Base-by-base conservation (phyloP, 2,329 filamentous ascomycete species). In the Rasamsonia emersonii region DNA sequence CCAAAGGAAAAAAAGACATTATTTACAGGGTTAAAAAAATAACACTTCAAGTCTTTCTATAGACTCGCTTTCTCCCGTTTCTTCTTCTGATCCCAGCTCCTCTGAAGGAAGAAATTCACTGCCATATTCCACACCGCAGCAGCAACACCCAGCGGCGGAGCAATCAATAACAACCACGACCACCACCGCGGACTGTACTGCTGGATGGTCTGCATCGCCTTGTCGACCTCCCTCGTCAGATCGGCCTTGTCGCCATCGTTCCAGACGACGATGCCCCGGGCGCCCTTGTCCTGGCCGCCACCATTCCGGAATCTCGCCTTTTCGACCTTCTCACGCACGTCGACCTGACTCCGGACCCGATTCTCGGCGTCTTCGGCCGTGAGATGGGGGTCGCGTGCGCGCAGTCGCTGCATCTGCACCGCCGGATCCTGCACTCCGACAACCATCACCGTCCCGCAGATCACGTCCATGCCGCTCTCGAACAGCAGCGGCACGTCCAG, bases 401-500 rank as follows among this genome's bases (percentile, higher is more conserved):
- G 71, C 37, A 98, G 60, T 36, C 91, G 68, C 50, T 72, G 63
- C 73, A 95, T 89, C 68, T 98, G 91, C 28, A 88, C 71, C 40
- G 70, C 73, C 0, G 84, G 79, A 45, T 94, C 84, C 8, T 64
- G 68, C 13, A 96, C 86, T 0, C 81, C 86, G 2, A 96, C 89
- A 0, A 98, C 86, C 38, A 94, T 62, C 10, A 93, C 82, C 0
- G 77, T 79, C 3, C 86, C 86, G 52, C 88, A 95, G 44, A 93
- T 75, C 24, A 77, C 67, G 58, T 98, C 91, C 59, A 94, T 78
- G 2, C 78, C 77, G 46, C 77, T 81, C 67, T 98, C 91, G 48
- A 95, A 95, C 24, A 98, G 70, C 33, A 98, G 65, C 31, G 91
- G 91, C 6, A 98, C 79, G 53, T 98, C 91, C 10, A 96, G 69